Evolutionary conservation across 257 asterid genomes (phyloP), one percentile per base, ranked within the genome.

Genomic region (Fraxinus americana): DNA sequence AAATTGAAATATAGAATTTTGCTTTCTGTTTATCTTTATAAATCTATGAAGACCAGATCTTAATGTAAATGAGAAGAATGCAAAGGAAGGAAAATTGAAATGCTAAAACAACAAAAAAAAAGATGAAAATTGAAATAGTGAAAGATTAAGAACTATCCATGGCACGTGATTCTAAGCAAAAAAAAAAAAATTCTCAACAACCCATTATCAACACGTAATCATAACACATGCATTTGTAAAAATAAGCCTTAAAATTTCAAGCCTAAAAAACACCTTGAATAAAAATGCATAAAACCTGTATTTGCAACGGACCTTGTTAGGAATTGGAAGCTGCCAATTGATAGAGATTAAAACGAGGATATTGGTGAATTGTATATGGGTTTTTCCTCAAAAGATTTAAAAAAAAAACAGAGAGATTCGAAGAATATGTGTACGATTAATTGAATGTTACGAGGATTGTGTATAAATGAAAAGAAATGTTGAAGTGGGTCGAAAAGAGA

Each of bases 371-470:
- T 48, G 19, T 48, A 48, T 14, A 48, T 48, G 57, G 57, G 7
- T 14, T 3, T 48, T 14, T 48, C 57, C 35, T 25, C 35, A 4
- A 63, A 11, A 32, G 69, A 63, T 63, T 41, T 19, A 4, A 36
- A 17, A 13, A 77, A 69, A 13, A 13, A 50, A 19, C 35, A 43
- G 4, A 69, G 67, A 77, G 45, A 70, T 32, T 63, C 70, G 17
- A 23, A 30, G 52, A 23, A 16, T 54, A 70, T 57, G 59, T 16
- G 75, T 50, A 21, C n/a, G 36, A 29, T 36, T 30, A 30, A 30
- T 29, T 23, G 67, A 59, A 59, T 59, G 69, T 48, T 54, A 67
- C 67, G 69, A 45, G 32, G 71, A 54, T 76, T 63, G 43, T 16
- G 29, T 6, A 67, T 71, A 72, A 4, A 16, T 61, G 77, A 38